Conservation (phyloP, 2,329 filamentous ascomycete genomes). For the Eutypella sp. region DNA sequence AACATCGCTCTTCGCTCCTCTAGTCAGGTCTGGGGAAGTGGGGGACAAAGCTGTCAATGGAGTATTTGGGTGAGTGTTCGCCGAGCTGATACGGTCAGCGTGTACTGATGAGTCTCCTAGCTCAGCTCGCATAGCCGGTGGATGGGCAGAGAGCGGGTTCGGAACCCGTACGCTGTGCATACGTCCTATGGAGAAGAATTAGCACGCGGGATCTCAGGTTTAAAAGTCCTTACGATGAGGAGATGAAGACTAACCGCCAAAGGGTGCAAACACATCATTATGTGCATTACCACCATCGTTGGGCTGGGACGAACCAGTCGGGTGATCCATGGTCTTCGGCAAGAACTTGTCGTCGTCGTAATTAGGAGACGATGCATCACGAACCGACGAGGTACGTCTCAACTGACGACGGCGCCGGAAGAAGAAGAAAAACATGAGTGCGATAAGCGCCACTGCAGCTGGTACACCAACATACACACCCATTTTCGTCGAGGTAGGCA, state of each 20-base stretch:
- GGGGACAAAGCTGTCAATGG: background rate
- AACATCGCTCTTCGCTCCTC: background rate
- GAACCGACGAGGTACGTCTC: background rate
- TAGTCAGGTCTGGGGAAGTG: background rate
- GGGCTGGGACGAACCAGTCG: background rate
- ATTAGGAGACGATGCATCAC: slow-evolving; percentile 6
- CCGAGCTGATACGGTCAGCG: background rate
- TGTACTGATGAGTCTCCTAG: background rate
- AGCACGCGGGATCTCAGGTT: background rate
- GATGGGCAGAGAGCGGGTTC: background rate
- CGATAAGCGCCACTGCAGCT: background rate
- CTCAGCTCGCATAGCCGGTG: background rate
- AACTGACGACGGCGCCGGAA: background rate
- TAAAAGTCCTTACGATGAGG: background rate
- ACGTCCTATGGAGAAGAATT: slow-evolving; percentile 21
- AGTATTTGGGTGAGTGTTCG: background rate
- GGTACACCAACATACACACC: background rate
- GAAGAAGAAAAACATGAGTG: background rate
- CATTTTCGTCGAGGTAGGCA: too few species aligned
- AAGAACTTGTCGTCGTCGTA: slow-evolving; percentile 8
- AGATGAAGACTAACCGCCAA: slow-evolving; percentile 34
- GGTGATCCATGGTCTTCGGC: background rate
- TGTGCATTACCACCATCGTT: slow-evolving; percentile 6
- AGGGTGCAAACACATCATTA: slow-evolving; percentile 38
- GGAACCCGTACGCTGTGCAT: slow-evolving; percentile 1